Conservation (phyloP, 495 filamentous ascomycete genomes). For the Rhizodiscina lignyota region DNA sequence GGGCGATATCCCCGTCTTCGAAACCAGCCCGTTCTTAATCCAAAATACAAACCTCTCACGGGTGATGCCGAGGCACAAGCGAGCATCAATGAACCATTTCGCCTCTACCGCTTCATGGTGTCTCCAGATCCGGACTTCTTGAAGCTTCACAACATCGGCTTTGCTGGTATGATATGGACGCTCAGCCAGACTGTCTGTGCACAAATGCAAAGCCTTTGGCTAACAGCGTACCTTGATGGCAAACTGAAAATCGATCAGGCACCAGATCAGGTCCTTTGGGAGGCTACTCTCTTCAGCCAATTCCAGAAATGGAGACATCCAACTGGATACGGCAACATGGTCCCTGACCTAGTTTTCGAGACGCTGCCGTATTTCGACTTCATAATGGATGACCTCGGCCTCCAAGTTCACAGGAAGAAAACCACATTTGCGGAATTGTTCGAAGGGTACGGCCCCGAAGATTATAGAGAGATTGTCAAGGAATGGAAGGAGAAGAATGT, state of each 20-base stretch:
- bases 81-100: slow-evolving; percentile 21
- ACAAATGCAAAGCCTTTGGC: slow-evolving; percentile 58
- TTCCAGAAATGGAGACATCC: slow-evolving; percentile 9
- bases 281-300: slow-evolving; percentile 8
- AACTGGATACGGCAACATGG: slow-evolving; percentile 6
- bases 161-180: slow-evolving; percentile 46
- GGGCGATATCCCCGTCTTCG: slow-evolving; percentile 12
- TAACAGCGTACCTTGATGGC: slow-evolving; percentile 36
- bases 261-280: slow-evolving; percentile 2
- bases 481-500: slow-evolving; percentile 6
- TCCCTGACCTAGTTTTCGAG: slow-evolving; percentile 15
- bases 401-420: slow-evolving; percentile 10
- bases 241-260: slow-evolving; percentile 2
- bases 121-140: slow-evolving; percentile 44
- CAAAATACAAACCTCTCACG: slow-evolving; percentile 17
- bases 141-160: slow-evolving; percentile 42
- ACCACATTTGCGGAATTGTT: slow-evolving; percentile 4
- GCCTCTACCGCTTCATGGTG: slow-evolving; percentile 53
- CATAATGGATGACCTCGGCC: slow-evolving; percentile 9
- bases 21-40: slow-evolving; percentile 17
- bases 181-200: slow-evolving; percentile 46
- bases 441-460: slow-evolving; percentile 7
- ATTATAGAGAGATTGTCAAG: slow-evolving; percentile 10
- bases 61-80: slow-evolving; percentile 12
- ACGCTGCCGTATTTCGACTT: slow-evolving; percentile 12